phyloP scores from a whole-genome alignment of 2,329 filamentous ascomycete genomes.

The Cytospora leucostoma region DNA sequence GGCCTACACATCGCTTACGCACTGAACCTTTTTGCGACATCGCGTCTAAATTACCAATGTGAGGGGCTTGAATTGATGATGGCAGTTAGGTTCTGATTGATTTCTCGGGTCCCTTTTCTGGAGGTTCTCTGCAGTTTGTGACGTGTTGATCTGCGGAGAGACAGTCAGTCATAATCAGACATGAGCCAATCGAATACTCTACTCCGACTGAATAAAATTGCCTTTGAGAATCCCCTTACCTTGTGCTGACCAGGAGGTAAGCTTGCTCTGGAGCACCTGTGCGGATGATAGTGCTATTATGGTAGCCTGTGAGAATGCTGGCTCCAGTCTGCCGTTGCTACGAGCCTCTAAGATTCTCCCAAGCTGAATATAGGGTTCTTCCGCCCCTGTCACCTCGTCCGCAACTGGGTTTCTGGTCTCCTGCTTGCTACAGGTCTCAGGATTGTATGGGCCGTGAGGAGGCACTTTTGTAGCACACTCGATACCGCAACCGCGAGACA shows the following conservation, averaged over 20 bases:
- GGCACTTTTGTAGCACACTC: not conserved
- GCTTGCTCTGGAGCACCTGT: no score
- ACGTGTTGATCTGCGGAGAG: slow-evolving; percentile 2
- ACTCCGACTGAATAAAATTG: not conserved
- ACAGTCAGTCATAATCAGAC: not conserved
- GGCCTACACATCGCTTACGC: not conserved
- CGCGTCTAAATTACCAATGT: not conserved
- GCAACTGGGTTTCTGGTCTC: not conserved
- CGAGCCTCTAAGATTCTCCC: not conserved
- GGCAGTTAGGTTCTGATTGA: slow-evolving; percentile 4
- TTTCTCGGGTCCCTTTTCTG: slow-evolving; percentile 15
- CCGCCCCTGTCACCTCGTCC: not conserved
- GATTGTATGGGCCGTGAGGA: not conserved
- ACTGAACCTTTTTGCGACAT: not conserved
- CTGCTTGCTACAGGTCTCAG: not conserved
- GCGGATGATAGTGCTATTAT: not conserved
- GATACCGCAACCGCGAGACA: not conserved
- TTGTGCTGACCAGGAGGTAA: not conserved
- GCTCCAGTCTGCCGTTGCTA: not conserved
- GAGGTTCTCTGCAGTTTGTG: not conserved
- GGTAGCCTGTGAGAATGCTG: not conserved
- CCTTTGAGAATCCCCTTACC: not conserved
- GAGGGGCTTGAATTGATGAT: slow-evolving; percentile 1
- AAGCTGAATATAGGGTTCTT: not conserved
- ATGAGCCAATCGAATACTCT: not conserved